These are phyloP conservation scores for Areca catechu DNA, from an alignment of 176 grass and related monocot species.

Conservation along the genomic window DNA sequence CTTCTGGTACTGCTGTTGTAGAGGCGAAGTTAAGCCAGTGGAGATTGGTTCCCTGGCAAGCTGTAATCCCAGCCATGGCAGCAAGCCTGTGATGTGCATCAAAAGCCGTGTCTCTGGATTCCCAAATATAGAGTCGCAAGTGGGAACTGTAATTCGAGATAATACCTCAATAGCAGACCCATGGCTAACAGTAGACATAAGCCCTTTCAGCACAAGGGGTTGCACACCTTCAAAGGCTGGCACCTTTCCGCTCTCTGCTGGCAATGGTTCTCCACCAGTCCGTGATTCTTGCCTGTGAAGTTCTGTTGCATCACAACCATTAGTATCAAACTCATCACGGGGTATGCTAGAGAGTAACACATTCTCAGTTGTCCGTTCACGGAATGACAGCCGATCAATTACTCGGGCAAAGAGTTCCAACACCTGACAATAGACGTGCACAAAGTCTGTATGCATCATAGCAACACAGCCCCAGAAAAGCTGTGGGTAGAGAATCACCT, in stretches of 20 bases:
- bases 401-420: slow-evolving; percentile 75
- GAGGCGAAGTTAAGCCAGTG: slow-evolving; percentile 28
- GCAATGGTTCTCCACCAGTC: slow-evolving; percentile 46
- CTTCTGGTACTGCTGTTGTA: slow-evolving; percentile 86
- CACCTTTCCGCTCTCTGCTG: slow-evolving; percentile 66
- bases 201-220: slow-evolving; percentile 85
- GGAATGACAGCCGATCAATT: slow-evolving; percentile 73
- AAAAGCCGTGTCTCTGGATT: slow-evolving; percentile 80
- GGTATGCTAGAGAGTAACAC: slow-evolving; percentile 89
- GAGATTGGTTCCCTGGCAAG: slow-evolving; percentile 37
- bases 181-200: slow-evolving; percentile 86
- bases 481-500: slow-evolving; percentile 97
- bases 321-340: slow-evolving; percentile 75
- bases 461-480: slow-evolving; percentile 98
- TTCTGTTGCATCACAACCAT: slow-evolving; percentile 45
- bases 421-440: slow-evolving; percentile 89
- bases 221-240: slow-evolving; percentile 89
- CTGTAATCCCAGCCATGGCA: slow-evolving; percentile 92
- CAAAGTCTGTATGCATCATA: slow-evolving; percentile 94
- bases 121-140: slow-evolving; percentile 91
- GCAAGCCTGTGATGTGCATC: slow-evolving; percentile 90
- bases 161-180: slow-evolving; percentile 78
- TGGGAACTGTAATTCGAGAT: slow-evolving; percentile 82
- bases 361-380: slow-evolving; percentile 83
- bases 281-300: slow-evolving; percentile 61